Conservation (phyloP, 2,329 filamentous ascomycete species). For the Aureobasidium sp. region DNA sequence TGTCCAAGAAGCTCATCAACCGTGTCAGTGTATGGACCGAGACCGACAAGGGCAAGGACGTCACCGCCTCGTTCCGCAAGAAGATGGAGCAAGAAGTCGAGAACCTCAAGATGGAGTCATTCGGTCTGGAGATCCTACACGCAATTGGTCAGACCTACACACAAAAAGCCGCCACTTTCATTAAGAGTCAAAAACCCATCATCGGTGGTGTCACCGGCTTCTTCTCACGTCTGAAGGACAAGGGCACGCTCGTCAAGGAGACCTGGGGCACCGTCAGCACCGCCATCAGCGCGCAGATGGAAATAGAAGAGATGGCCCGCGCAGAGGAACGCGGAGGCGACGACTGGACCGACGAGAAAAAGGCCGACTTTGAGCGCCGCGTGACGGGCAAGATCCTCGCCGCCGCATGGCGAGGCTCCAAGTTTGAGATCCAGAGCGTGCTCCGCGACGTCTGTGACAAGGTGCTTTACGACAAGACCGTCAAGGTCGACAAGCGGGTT, state of each 20-base stretch:
- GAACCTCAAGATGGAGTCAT: slow-evolving; percentile 98
- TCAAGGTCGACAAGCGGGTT: slow-evolving; percentile 74
- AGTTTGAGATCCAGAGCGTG: slow-evolving; percentile 96
- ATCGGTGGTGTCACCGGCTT: slow-evolving; percentile 77
- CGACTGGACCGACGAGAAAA: slow-evolving; percentile 97
- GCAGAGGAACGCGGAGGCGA: slow-evolving; percentile 91
- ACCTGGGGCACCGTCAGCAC: slow-evolving; percentile 97
- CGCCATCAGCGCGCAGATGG: slow-evolving; percentile 94
- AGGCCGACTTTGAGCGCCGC: slow-evolving; percentile 87
- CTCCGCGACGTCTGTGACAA: slow-evolving; percentile 89
- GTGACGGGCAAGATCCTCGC: slow-evolving; percentile 98
- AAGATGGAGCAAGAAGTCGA: slow-evolving; percentile 94
- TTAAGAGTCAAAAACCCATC: slow-evolving; percentile 95
- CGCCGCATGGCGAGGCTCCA: slow-evolving; percentile 91
- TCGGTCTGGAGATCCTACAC: slow-evolving; percentile 91
- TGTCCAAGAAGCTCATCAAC: slow-evolving; percentile 79
- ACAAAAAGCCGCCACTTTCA: slow-evolving; percentile 75
- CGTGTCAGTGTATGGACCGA: slow-evolving; percentile 94
- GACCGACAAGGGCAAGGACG: slow-evolving; percentile 80
- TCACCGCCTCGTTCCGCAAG: slow-evolving; percentile 83
- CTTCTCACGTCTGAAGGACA: slow-evolving; percentile 89
- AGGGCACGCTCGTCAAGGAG: slow-evolving; percentile 93
- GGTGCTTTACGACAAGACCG: slow-evolving; percentile 71
- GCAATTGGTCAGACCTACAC: slow-evolving; percentile 89
- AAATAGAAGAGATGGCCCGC: slow-evolving; percentile 98